Base-by-base conservation (phyloP, 2,329 filamentous ascomycete species). In the Drechmeria coniospora region DNA sequence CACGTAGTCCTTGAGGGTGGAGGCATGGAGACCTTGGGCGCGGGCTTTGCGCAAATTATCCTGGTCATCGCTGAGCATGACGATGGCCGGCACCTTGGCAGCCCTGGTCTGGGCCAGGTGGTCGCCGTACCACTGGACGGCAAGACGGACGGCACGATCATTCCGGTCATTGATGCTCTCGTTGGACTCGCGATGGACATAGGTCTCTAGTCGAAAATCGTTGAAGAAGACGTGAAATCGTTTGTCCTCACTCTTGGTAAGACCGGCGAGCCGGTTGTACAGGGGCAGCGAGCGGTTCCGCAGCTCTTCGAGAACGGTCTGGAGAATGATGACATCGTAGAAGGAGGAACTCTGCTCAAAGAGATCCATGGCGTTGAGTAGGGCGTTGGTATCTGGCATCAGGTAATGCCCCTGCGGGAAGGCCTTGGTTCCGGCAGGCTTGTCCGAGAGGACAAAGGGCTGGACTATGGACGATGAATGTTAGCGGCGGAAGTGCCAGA, bases 171-270 rank as follows among this genome's bases (percentile, higher is more conserved):
- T 98, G 54, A 98, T 90, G 3, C 72, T 79, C 59, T 98, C 90
- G 21, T 80, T 77, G 5, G 65, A 53, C 13, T 75, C 68, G 35
- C 90, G 68, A 16, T 68, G 58, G 26, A 94, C 71, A 46, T 93
- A 80, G 0, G 90, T 98, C 53, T 98, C 92, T 21, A 86, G 63
- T 28, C 87, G 72, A 48, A 98, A 98, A 44, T 98, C 90, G 51
- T 98, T 98, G 69, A 95, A 95, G 52, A 98, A 98, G 28, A 98
- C 82, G 47, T 95, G 94, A 50, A 93, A 95, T 30, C 87, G 74
- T 63, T 98, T 98, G 39, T 92, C 84, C 43, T 93, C 84, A 46
- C 87, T 93, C 55, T 87, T 92, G 21, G 86, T 92, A 37, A 98
- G 63, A 14, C 79, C 75, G 39, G 95, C 73, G 27, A 98, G 63